Evolutionary conservation across 1,284 basidiomycete genomes (phyloP), one percentile per base, ranked within the genome.

Genomic region (Hypsizygus ulmarius): DNA sequence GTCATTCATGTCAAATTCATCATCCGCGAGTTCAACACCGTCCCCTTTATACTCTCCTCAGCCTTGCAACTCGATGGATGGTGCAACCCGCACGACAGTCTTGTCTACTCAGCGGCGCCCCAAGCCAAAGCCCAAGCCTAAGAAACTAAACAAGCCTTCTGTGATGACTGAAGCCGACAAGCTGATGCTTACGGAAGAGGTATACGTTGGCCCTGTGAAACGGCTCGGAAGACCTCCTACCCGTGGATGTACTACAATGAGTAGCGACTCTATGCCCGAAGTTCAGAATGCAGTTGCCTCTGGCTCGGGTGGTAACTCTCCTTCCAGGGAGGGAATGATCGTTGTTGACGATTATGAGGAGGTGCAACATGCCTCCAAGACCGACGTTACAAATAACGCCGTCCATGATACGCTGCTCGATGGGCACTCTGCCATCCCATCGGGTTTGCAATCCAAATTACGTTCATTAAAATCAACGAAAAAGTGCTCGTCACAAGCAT

Each of bases 131-230:
- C 49, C 51, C 25, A 68, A 68, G 47, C 56, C 58, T 29, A 64
- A 64, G 40, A 67, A 65, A 47, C 47, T 58, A 38, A 39, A 54
- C 25, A 62, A 60, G 49, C 49, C 57, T 18, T 60, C 64, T 15
- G 59, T 58, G 19, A 59, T 60, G 9, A 48, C 67, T 25, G 67
- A 69, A 50, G 69, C 73, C 0, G 71, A 75, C 49, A 68, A 66
- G 55, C 56, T 75, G n/a, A 51, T 73, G 55, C 62, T 62, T 40
- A 63, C 64, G 5, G 54, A 61, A 15, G 62, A 65, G 42, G 65
- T 64, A 27, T 73, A 73, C 49, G 67, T 70, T 45, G 73, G 73
- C 1, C 69, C 69, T 25, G 54, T 64, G 39, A 71, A 63, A 55
- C 71, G 70, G 55, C 71, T 69, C 52, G 70, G 71, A 14, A 62